phyloP scores from a whole-genome alignment of 257 asterid species.

The Fraxinus cuspidata region DNA sequence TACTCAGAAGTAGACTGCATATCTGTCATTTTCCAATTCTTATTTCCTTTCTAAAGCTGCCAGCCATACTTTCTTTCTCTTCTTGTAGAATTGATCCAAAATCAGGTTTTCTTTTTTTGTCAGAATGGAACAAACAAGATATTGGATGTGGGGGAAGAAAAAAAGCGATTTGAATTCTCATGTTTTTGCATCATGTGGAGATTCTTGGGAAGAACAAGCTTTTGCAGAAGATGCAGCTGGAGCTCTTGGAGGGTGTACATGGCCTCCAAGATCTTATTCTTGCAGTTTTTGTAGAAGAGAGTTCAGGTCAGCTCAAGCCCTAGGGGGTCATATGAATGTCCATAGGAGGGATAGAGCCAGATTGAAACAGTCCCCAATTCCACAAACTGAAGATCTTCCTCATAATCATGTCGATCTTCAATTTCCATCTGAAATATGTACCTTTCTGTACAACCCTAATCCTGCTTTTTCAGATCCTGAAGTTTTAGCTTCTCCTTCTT shows the following conservation, averaged over 20 bases:
- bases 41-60: not conserved
- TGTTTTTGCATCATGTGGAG: conserved; percentile 33
- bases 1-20: conserved; percentile 38
- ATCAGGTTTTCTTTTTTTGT: conserved; percentile 17
- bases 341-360: conserved; percentile 93
- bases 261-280: conserved; percentile 97
- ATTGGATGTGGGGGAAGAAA: conserved; percentile 66
- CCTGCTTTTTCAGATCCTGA: conserved; percentile 32
- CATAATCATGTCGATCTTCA: conserved; percentile 23
- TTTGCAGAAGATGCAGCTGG: conserved; percentile 92
- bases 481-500: conserved; percentile 15
- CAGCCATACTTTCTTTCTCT: conserved; percentile 1
- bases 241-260: conserved; percentile 70
- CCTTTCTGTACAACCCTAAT: conserved; percentile 51
- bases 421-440: conserved; percentile 37
- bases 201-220: conserved; percentile 97
- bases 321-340: conserved; percentile 96
- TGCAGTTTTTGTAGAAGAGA: conserved; percentile 88
- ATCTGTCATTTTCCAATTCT: conserved; percentile 13
- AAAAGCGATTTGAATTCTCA: conserved; percentile 43
- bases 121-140: conserved; percentile 68
- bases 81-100: conserved; percentile 13
- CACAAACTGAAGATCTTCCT: conserved; percentile 26
- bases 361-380: conserved; percentile 58
- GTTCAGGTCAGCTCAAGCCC: conserved; percentile 94